phyloP scores from a whole-genome alignment of 2,329 filamentous ascomycete genomes.

The Pseudocercospora macadamiae region DNA sequence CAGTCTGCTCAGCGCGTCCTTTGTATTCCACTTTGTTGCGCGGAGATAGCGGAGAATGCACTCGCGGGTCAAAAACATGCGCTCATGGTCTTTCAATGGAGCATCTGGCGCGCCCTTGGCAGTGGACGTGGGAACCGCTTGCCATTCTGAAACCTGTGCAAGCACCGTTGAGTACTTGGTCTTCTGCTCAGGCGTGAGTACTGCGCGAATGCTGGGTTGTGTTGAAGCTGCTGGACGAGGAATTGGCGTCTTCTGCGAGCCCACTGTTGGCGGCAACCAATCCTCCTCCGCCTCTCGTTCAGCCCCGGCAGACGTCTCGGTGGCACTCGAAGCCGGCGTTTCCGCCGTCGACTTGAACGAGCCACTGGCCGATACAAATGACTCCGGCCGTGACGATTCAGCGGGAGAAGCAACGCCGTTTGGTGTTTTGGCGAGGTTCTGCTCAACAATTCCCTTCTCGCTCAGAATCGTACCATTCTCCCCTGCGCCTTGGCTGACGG shows the following conservation, averaged over 20 bases:
- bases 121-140: constrained; percentile 66
- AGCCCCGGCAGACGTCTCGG: constrained; percentile 29
- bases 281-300: constrained; percentile 26
- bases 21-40: constrained; percentile 85
- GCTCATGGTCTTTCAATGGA: constrained; percentile 76
- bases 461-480: constrained; percentile 4
- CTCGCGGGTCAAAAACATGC: constrained; percentile 87
- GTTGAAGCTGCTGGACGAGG: constrained; percentile 49
- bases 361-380: constrained; percentile 27
- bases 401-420: constrained; percentile 6
- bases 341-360: constrained; percentile 32
- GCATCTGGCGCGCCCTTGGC: constrained; percentile 61
- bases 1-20: constrained; percentile 77
- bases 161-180: constrained; percentile 81
- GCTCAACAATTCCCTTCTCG: constrained; percentile 2
- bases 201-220: constrained; percentile 57
- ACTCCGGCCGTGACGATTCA: constrained; percentile 27
- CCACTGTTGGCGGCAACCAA: constrained; percentile 33
- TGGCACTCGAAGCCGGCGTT: constrained; percentile 18
- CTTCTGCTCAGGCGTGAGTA: constrained; percentile 75
- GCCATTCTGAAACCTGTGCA: constrained; percentile 70
- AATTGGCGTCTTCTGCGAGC: constrained; percentile 39
- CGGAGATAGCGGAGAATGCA: constrained; percentile 91
- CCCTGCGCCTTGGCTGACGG: background rate
- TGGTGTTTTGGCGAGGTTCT: constrained; percentile 1